phyloP scores from a whole-genome alignment of 1,284 basidiomycete species.

The Wolfiporia cocos region DNA sequence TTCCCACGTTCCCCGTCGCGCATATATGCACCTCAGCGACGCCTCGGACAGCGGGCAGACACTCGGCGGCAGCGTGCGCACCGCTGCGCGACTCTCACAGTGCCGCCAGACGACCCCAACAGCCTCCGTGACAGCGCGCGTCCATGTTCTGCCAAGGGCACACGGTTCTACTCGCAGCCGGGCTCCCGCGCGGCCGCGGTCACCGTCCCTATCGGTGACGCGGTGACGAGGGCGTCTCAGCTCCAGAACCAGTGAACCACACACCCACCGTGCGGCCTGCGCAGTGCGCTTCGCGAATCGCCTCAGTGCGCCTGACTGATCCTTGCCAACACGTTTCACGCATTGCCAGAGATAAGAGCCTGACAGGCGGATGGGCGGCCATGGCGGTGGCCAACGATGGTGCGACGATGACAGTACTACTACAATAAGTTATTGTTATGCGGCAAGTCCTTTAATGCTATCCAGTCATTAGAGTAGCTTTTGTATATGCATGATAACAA shows the following conservation, averaged over 20 bases:
- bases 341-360: slow-evolving; percentile 2
- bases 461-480: no score
- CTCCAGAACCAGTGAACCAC: slow-evolving; percentile 2
- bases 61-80: no score
- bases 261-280: neutral
- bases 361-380: slow-evolving; percentile 1
- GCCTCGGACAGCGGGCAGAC: no score
- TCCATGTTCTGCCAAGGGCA: slow-evolving; percentile 1
- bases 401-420: neutral
- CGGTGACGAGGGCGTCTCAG: slow-evolving; percentile 2
- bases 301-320: no score
- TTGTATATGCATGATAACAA: no score
- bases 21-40: neutral
- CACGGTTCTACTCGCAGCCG: slow-evolving; percentile 5
- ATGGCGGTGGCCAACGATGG: no score
- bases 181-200: neutral
- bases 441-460: neutral
- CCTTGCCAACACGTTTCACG: slow-evolving; percentile 1
- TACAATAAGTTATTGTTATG: slow-evolving; percentile 9
- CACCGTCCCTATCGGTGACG: slow-evolving; percentile 6
- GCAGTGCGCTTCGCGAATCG: slow-evolving; percentile 6
- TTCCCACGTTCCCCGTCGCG: neutral
- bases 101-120: neutral
- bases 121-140: slow-evolving; percentile 2
- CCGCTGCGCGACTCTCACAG: no score